Evolutionary conservation across 768 basidiomycete genomes (phyloP).

Genomic region (Cystobasidiopsis lactophilus): DNA sequence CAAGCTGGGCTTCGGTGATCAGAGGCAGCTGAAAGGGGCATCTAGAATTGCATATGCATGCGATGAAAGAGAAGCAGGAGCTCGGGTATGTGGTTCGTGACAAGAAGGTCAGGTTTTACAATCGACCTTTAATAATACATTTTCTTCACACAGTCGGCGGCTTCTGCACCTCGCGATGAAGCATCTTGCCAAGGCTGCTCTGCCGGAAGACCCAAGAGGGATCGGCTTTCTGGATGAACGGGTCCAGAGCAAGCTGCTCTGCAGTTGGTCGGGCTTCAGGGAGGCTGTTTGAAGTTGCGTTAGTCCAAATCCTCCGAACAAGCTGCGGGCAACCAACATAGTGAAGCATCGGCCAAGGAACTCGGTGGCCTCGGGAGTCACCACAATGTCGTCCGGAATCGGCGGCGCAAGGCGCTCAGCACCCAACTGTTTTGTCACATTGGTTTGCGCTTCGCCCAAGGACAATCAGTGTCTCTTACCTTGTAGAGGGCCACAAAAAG

Average conservation of each 20-base stretch:
- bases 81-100: too few species aligned
- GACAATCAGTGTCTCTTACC: conserved; percentile 29
- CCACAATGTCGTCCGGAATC: conserved; percentile 55
- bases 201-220: conserved; percentile 12
- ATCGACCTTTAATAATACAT: too few species aligned
- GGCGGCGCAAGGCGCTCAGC: conserved; percentile 68
- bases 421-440: conserved; percentile 38
- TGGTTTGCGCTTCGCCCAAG: neutral
- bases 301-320: neutral
- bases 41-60: too few species aligned
- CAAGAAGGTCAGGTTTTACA: too few species aligned
- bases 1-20: too few species aligned
- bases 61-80: too few species aligned
- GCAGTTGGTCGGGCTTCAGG: conserved; percentile 15
- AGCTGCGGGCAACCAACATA: conserved; percentile 33
- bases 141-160: too few species aligned
- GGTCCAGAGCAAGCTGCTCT: conserved; percentile 11
- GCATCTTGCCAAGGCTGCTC: neutral
- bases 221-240: conserved; percentile 12
- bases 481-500: conserved; percentile 83
- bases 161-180: too few species aligned
- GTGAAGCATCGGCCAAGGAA: conserved; percentile 78
- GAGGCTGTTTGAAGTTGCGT: conserved; percentile 5
- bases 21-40: too few species aligned
- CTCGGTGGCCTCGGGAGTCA: conserved; percentile 56